Evolutionary conservation across 2,329 filamentous ascomycete species (phyloP).

Genomic region (Monosporascus sp.): DNA sequence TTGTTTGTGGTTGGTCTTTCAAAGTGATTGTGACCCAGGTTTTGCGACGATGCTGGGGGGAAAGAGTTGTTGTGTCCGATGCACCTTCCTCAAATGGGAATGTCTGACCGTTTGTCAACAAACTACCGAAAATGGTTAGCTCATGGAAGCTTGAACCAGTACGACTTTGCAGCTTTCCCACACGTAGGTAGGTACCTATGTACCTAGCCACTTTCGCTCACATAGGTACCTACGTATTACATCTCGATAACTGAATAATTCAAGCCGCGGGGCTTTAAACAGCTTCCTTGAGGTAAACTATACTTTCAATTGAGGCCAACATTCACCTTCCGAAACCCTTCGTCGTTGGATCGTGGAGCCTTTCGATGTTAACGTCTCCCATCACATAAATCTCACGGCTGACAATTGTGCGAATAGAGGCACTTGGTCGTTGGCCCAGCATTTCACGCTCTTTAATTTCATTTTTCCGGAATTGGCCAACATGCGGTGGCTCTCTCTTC

Average conservation of each 20-base stretch:
- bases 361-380: not conserved
- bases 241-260: not conserved
- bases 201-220: not conserved
- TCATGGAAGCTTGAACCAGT: not conserved
- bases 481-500: conserved; percentile 64
- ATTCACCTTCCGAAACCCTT: not conserved
- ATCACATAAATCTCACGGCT: conserved; percentile 1
- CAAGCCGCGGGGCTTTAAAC: not conserved
- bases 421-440: not conserved
- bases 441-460: conserved; percentile 7
- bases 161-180: not conserved
- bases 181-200: conserved; percentile 1
- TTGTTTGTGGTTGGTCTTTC: not conserved
- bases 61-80: conserved; percentile 17
- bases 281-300: not conserved
- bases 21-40: not conserved
- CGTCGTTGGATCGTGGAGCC: not conserved
- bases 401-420: not conserved
- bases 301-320: not conserved
- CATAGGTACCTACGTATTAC: not conserved
- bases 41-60: conserved; percentile 4
- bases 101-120: conserved; percentile 15
- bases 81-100: conserved; percentile 3
- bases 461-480: conserved; percentile 27
- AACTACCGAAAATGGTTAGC: conserved; percentile 13